Conservation (phyloP, 805 yeast species). For the Starmerella bombi region DNA sequence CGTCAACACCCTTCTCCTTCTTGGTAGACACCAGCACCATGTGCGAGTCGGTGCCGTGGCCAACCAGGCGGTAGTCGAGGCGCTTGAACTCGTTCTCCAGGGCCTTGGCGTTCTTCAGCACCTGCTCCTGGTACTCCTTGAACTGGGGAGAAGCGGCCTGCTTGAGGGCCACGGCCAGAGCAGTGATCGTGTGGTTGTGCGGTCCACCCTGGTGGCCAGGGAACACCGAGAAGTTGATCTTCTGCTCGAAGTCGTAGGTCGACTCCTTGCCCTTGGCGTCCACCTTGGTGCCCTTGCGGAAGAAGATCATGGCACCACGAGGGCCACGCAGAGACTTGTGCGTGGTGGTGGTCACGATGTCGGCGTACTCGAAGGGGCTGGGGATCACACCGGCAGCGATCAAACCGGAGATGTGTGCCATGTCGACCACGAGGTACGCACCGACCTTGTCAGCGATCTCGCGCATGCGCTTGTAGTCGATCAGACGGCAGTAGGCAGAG, state of each 20-base stretch:
- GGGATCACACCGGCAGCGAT: slow-evolving; percentile 92
- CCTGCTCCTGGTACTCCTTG: slow-evolving; percentile 78
- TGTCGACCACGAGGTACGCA: slow-evolving; percentile 89
- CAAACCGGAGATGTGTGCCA: slow-evolving; percentile 97
- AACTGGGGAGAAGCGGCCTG: slow-evolving; percentile 88
- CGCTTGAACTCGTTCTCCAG: slow-evolving; percentile 62
- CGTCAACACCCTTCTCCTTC: slow-evolving; percentile 72
- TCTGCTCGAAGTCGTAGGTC: slow-evolving; percentile 79
- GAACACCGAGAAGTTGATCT: slow-evolving; percentile 96
- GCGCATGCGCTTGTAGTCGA: slow-evolving; percentile 94
- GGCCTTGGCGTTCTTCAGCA: slow-evolving; percentile 73
- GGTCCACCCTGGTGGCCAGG: slow-evolving; percentile 99
- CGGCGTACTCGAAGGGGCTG: slow-evolving; percentile 93
- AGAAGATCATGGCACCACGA: slow-evolving; percentile 99
- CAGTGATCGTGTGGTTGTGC: slow-evolving; percentile 97
- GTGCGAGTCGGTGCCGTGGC: slow-evolving; percentile 95
- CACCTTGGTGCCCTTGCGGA: slow-evolving; percentile 87
- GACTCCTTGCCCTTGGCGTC: slow-evolving; percentile 89
- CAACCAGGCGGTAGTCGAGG: slow-evolving; percentile 68
- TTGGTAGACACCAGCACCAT: slow-evolving; percentile 83
- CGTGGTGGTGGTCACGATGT: slow-evolving; percentile 95
- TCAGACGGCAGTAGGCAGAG: slow-evolving; percentile 91
- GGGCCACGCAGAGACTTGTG: slow-evolving; percentile 99
- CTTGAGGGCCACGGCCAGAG: slow-evolving; percentile 90
- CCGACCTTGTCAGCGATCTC: slow-evolving; percentile 94